A percentile compares a stretch with the other conserved stretches of the same genome.
Evolutionary conservation across 345 rosid genomes (phyloP).

Genomic region (Chamaenerion angustifolium): DNA sequence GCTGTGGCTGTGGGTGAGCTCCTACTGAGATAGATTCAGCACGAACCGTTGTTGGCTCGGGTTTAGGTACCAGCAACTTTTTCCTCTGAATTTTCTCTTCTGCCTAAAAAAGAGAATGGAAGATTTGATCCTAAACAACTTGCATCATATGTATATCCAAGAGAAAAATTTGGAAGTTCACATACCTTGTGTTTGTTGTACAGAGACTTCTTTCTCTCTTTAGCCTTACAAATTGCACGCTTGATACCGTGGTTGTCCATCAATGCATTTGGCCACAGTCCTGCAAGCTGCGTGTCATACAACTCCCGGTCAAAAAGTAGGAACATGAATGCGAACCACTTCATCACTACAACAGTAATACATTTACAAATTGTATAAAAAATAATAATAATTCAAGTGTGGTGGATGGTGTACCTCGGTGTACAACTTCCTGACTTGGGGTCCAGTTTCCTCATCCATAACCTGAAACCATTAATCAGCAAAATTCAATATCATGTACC

Average conservation of each 20-base stretch:
- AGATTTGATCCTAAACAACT: neutral
- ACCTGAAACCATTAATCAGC: constrained; percentile 34
- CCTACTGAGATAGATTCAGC: constrained; percentile 24
- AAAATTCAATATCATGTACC: neutral
- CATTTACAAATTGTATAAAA: neutral
- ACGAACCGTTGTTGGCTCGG: constrained; percentile 22
- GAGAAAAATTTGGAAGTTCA: neutral
- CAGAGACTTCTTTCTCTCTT: constrained; percentile 50
- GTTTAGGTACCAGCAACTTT: constrained; percentile 30
- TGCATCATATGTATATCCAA: neutral
- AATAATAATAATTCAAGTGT: neutral
- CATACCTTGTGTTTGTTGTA: constrained; percentile 34
- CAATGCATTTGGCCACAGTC: constrained; percentile 65
- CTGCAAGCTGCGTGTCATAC: constrained; percentile 52
- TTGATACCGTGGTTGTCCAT: constrained; percentile 91
- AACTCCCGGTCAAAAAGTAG: constrained; percentile 13
- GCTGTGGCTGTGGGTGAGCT: constrained; percentile 9
- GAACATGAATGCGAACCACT: constrained; percentile 6
- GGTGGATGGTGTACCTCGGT: constrained; percentile 35
- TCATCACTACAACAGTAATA: neutral
- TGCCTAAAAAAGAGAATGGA: constrained; percentile 22
- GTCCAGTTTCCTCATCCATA: constrained; percentile 73
- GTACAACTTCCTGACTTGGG: constrained; percentile 80
- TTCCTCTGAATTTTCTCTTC: constrained; percentile 48
- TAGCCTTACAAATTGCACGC: constrained; percentile 73